Conservation (phyloP, 2,329 filamentous ascomycete genomes). For the Hymenoscyphus scutula region DNA sequence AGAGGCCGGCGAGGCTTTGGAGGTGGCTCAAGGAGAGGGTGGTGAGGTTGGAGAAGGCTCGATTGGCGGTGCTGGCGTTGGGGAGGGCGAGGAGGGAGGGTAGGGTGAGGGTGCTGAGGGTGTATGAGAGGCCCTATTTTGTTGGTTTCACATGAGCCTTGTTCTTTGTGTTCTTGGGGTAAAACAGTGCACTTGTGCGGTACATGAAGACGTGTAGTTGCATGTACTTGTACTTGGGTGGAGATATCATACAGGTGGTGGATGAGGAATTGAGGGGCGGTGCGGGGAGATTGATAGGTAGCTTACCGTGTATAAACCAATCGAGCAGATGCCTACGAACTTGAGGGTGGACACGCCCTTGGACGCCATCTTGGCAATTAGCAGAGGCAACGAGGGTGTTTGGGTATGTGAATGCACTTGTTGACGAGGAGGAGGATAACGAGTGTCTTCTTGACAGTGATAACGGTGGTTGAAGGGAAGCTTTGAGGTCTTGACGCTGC, state of each 20-base stretch:
- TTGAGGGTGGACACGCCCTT: conserved; percentile 76
- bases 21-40: conserved; percentile 63
- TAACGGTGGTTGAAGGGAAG: background rate
- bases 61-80: conserved; percentile 67
- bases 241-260: too few species aligned
- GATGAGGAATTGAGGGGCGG: conserved; percentile 4
- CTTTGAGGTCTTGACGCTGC: background rate
- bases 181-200: too few species aligned
- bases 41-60: conserved; percentile 67
- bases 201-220: too few species aligned
- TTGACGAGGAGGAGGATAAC: background rate
- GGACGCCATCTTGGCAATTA: conserved; percentile 52
- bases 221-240: too few species aligned
- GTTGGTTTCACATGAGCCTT: background rate
- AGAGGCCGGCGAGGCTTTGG: conserved; percentile 64
- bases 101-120: conserved; percentile 72
- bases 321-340: conserved; percentile 86
- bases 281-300: conserved; percentile 18
- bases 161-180: background rate
- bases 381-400: background rate
- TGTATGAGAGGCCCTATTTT: conserved; percentile 82
- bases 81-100: conserved; percentile 80
- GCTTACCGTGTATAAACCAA: conserved; percentile 81
- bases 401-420: background rate
- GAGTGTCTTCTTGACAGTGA: background rate